Percentiles rank a stretch among this genome's conserved stretches.
Evolutionary conservation across 2,329 filamentous ascomycete genomes (phyloP).

Genomic region (Fusarium chaquense): DNA sequence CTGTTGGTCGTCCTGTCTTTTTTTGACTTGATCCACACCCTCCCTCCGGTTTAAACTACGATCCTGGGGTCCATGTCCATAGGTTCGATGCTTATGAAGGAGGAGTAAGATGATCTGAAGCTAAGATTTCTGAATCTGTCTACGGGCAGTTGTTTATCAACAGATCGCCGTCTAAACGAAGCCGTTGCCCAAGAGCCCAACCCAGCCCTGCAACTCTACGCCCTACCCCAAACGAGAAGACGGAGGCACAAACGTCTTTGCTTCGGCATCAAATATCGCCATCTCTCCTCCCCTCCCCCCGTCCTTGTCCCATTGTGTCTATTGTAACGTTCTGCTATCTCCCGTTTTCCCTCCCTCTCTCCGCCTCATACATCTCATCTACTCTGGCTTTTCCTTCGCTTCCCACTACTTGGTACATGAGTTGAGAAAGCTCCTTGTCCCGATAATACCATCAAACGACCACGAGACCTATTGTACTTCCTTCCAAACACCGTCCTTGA

Average conservation of each 20-base stretch:
- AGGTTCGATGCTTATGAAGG: constrained; percentile 37
- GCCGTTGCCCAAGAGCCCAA: constrained; percentile 36
- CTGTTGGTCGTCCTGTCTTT: constrained; percentile 21
- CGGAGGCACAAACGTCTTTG: constrained; percentile 43
- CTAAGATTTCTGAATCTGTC: constrained; percentile 36
- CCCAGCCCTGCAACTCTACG: constrained; percentile 33
- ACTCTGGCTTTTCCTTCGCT: constrained; percentile 19
- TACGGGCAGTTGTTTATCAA: constrained; percentile 42
- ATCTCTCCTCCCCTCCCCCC: constrained; percentile 34
- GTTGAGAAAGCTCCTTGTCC: constrained; percentile 35
- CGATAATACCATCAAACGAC: constrained; percentile 33
- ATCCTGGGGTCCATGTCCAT: constrained; percentile 36
- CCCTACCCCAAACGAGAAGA: constrained; percentile 42
- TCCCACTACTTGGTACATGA: constrained; percentile 36
- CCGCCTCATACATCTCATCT: constrained; percentile 29
- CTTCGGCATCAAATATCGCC: constrained; percentile 46
- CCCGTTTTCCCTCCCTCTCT: constrained; percentile 29
- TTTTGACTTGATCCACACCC: constrained; percentile 39
- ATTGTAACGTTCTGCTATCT: constrained; percentile 46
- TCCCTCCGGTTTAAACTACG: constrained; percentile 29
- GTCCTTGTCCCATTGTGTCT: constrained; percentile 45
- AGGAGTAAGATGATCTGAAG: constrained; percentile 32
- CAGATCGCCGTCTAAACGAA: constrained; percentile 39
- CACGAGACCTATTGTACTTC: constrained; percentile 44
- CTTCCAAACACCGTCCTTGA: constrained; percentile 27